Percentiles rank a stretch among this genome's conserved stretches.
phyloP scores from a whole-genome alignment of 2,329 filamentous ascomycete genomes.

The Chrysoporthe deuterocubensis region DNA sequence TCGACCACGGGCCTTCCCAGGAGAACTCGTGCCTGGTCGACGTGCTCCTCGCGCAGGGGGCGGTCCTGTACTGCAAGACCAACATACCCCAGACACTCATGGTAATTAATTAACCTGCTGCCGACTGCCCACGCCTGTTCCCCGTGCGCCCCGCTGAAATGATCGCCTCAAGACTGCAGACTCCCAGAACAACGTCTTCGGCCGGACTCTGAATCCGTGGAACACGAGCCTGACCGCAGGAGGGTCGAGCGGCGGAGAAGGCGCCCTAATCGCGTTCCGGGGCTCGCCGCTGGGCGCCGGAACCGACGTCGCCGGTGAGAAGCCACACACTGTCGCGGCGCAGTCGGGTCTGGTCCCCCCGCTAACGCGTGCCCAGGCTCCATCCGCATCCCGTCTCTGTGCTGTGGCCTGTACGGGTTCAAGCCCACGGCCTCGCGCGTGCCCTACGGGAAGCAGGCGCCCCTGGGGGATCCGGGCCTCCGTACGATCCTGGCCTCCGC shows the following conservation, averaged over 20 bases:
- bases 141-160: not conserved
- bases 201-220: slow-evolving; percentile 24
- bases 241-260: slow-evolving; percentile 30
- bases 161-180: slow-evolving; percentile 21
- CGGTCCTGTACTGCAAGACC: slow-evolving; percentile 31
- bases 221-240: slow-evolving; percentile 28
- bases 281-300: slow-evolving; percentile 30
- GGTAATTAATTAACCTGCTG: not conserved
- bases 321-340: too few relatives aligned
- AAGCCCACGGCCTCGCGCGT: slow-evolving; percentile 25
- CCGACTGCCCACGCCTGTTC: not conserved
- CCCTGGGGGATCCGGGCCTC: slow-evolving; percentile 23
- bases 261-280: slow-evolving; percentile 28
- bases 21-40: slow-evolving; percentile 29
- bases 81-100: slow-evolving; percentile 31
- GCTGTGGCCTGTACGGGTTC: slow-evolving; percentile 31
- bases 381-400: slow-evolving; percentile 30
- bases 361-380: slow-evolving; percentile 24
- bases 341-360: too few relatives aligned
- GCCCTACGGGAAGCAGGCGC: slow-evolving; percentile 28
- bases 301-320: slow-evolving; percentile 29
- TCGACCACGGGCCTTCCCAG: slow-evolving; percentile 23
- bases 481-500: slow-evolving; percentile 24
- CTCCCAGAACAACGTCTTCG: slow-evolving; percentile 30
- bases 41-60: slow-evolving; percentile 28